Evolutionary conservation across 176 grass and related monocot species (phyloP).

Genomic region (Oryza nivara): DNA sequence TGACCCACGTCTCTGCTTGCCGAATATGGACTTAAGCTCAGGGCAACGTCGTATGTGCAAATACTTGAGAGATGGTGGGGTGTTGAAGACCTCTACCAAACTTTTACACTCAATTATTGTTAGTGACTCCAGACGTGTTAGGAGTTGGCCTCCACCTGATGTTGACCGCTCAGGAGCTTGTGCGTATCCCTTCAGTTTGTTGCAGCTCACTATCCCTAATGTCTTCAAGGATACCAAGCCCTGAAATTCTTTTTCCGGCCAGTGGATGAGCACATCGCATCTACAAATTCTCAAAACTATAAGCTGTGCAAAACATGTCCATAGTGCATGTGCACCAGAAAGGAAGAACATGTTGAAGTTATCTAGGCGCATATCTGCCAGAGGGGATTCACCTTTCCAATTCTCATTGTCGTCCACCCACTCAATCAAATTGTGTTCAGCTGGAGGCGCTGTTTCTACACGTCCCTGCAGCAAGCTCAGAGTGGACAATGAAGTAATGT

Average conservation of each 20-base stretch:
- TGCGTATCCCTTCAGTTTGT: not conserved
- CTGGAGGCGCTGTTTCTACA: not conserved
- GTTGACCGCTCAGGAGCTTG: not conserved
- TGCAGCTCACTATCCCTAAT: fast-evolving
- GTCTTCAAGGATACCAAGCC: not conserved
- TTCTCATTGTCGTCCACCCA: not conserved
- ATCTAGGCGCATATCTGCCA: fast-evolving
- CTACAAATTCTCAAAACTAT: fast-evolving
- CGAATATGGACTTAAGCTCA: not conserved
- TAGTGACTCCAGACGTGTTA: not conserved
- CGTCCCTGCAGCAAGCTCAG: not conserved
- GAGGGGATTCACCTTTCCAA: not conserved
- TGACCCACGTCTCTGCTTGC: not conserved
- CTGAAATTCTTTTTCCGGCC: not conserved
- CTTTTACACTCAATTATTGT: fast-evolving
- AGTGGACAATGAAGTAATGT: not conserved
- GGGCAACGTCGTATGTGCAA: fast-evolving
- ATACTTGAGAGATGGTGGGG: not conserved
- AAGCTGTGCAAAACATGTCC: not conserved
- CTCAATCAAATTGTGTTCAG: not conserved
- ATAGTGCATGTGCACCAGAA: not conserved
- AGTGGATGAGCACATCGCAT: not conserved
- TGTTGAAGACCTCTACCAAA: not conserved
- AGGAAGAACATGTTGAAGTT: not conserved
- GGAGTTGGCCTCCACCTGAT: not conserved